These are phyloP conservation scores for Kondoa subrosea DNA, from an alignment of 768 basidiomycete genomes.

Conservation along the genomic window DNA sequence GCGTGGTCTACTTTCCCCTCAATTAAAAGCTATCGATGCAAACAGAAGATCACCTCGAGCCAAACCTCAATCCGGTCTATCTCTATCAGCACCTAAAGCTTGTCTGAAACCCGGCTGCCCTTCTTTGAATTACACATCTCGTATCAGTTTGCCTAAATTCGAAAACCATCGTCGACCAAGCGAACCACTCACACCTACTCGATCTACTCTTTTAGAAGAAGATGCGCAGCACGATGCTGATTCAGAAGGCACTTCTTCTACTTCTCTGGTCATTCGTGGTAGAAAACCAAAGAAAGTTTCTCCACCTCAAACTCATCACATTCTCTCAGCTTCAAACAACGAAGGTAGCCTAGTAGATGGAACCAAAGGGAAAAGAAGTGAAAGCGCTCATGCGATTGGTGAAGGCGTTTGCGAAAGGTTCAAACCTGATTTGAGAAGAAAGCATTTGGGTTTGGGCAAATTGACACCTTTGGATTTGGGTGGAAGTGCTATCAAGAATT, in stretches of 20 bases:
- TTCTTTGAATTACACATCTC: background rate
- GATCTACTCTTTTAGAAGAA: too few species aligned
- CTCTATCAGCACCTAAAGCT: background rate
- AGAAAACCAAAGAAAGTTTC: too few species aligned
- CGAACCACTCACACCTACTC: too few species aligned
- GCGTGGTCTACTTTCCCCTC: background rate
- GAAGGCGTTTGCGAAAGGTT: background rate
- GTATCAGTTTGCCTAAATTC: background rate
- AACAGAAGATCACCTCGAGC: too few species aligned
- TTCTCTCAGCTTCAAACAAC: too few species aligned
- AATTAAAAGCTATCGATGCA: background rate
- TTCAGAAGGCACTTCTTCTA: too few species aligned
- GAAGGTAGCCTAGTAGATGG: too few species aligned
- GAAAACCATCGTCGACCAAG: background rate
- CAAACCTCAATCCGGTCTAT: too few species aligned
- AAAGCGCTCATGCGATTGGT: background rate
- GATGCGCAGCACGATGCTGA: background rate
- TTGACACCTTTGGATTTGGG: background rate
- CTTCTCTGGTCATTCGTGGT: too few species aligned
- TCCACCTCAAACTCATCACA: too few species aligned
- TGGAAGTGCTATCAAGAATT: background rate
- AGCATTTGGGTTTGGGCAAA: background rate
- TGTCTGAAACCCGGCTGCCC: background rate
- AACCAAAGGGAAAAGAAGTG: background rate
- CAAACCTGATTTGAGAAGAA: background rate